Base-by-base conservation (phyloP, 257 asterid genomes). In the Phtheirospermum japonicum region DNA sequence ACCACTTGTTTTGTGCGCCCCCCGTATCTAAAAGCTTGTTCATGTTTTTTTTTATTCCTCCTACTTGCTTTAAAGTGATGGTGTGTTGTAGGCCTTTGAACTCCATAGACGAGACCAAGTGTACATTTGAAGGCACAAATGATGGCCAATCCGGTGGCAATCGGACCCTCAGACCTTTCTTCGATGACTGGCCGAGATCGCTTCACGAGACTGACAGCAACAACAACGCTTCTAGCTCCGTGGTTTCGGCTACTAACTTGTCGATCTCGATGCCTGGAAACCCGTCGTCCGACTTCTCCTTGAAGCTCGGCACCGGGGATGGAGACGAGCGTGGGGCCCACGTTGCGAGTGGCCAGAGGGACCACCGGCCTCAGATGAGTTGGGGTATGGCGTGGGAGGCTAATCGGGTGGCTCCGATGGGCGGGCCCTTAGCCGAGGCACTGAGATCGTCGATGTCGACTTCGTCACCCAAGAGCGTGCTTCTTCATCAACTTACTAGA, bases 391-490 rank as follows among this genome's bases (percentile, higher is more conserved):
- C 66, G 0, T 79, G 94, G 90, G 86, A 73, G 37, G 65, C 75
- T 10, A 74, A 53, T 59, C 81, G 71, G 40, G 77, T 57, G n/a
- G 73, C 79, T 9, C 70, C 95, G 5, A 75, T 86, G 85, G 91
- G 95, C 0, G 97, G 96, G 5, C 97, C 99, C 34, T 74, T 92
- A 18, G 99, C 93, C 0, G 99, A 92, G 83, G 99, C 92, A 2
- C 55, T 92, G 71, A 73, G 96, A 61, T 86, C 90, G 0, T 84
- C 94, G 0, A 72, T 42, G 23, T 65, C 89, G 14, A 69, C 39
- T 28, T 79, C 92, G 0, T 85, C 92, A 2, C 98, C 94, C 3
- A 85, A 86, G 0, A 85, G 98, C n/a, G 92, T 88, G 66, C 75
- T 85, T 48, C 23, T 4, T 13, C 86, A 76, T 62, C 85, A 74